Percentiles rank a stretch among this genome's conserved stretches.
phyloP scores from a whole-genome alignment of 306 rosid genomes.

The Cyclanthera cordifolia region DNA sequence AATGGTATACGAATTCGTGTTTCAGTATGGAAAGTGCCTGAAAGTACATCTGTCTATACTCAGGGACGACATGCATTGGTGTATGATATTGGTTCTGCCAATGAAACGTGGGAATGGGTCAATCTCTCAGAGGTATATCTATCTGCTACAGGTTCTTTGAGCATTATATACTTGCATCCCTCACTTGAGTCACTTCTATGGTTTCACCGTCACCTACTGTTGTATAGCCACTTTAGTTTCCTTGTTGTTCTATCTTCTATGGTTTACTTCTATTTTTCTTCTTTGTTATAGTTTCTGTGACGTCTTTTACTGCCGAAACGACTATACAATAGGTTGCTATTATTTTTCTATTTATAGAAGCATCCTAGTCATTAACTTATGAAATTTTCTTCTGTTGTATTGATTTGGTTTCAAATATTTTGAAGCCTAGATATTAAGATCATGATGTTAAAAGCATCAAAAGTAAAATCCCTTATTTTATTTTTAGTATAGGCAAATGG shows the following conservation, averaged over 20 bases:
- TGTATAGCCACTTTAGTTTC: neutral
- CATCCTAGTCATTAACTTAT: neutral
- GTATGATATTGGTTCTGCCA: constrained; percentile 56
- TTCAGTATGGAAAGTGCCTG: constrained; percentile 12
- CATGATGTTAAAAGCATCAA: neutral
- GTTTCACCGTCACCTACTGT: neutral
- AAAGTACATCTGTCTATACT: constrained; percentile 17
- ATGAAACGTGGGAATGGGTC: constrained; percentile 87
- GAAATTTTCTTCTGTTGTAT: no score
- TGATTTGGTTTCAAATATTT: neutral
- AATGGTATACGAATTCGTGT: neutral
- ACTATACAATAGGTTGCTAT: neutral
- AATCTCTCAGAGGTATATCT: constrained; percentile 75
- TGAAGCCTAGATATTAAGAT: neutral
- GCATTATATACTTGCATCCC: neutral
- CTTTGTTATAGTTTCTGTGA: neutral
- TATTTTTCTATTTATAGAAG: constrained; percentile 16
- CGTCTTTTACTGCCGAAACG: neutral
- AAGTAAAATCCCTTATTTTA: neutral
- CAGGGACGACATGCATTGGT: constrained; percentile 80
- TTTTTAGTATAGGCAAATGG: neutral
- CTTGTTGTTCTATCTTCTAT: no score
- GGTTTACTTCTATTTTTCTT: no score
- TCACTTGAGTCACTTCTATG: neutral
- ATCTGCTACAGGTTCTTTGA: constrained; percentile 13